Conservation (phyloP, 176 grass and related monocot genomes). For the Secale cereale region DNA sequence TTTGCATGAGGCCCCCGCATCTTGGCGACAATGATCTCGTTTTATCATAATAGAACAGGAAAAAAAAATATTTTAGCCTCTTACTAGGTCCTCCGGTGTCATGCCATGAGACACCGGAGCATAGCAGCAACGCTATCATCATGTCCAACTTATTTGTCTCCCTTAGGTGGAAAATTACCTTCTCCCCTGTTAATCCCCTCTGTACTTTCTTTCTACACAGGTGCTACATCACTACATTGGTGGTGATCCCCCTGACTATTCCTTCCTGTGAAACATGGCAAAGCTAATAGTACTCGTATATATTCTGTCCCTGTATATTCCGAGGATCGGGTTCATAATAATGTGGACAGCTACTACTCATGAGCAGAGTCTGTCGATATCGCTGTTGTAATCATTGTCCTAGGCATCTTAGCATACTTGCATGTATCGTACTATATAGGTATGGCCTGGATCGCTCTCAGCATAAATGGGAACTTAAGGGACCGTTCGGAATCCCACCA, state of each 20-base stretch:
- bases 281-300: slow-evolving; percentile 1
- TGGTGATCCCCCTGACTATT: slow-evolving; percentile 44
- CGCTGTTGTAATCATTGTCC: slow-evolving; percentile 14
- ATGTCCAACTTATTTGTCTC: slow-evolving; percentile 6
- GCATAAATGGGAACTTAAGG: neutral
- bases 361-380: slow-evolving; percentile 1
- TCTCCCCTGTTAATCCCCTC: slow-evolving; percentile 15
- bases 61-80: slow-evolving; percentile 5
- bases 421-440: neutral
- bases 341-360: slow-evolving; percentile 17
- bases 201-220: slow-evolving; percentile 22
- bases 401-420: slow-evolving; percentile 1
- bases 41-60: slow-evolving; percentile 51
- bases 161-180: slow-evolving; percentile 26
- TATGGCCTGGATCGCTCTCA: neutral
- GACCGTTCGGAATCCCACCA: no score
- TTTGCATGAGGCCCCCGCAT: slow-evolving; percentile 71
- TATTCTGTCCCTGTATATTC: neutral
- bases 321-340: slow-evolving; percentile 5
- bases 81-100: slow-evolving; percentile 25
- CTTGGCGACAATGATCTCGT: slow-evolving; percentile 58
- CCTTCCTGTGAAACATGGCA: slow-evolving; percentile 29
- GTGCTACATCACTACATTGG: slow-evolving; percentile 30
- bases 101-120: slow-evolving; percentile 21
- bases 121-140: slow-evolving; percentile 1